These are phyloP conservation scores for Peronosclerospora sorghi DNA, from an alignment of 352 stramenopile species.

Conservation along the genomic window DNA sequence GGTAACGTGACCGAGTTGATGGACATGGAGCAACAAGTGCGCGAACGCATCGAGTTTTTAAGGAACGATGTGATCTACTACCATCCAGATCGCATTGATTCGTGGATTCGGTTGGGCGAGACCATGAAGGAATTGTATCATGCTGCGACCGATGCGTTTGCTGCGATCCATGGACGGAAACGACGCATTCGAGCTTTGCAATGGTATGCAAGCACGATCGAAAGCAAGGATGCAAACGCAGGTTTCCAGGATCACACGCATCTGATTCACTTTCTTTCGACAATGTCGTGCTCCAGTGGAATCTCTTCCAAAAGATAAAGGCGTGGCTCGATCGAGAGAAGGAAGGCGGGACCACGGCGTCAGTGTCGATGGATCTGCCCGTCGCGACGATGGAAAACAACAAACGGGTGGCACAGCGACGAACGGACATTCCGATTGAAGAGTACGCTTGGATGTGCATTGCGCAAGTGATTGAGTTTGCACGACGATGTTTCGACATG, in stretches of 20 bases:
- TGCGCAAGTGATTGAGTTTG: slow-evolving; percentile 48
- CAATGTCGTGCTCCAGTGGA: slow-evolving; percentile 27
- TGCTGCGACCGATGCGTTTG: slow-evolving; percentile 46
- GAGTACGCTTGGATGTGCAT: slow-evolving; percentile 35
- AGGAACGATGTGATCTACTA: slow-evolving; percentile 53
- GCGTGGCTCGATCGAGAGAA: slow-evolving; percentile 28
- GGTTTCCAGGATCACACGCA: background rate
- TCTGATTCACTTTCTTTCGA: slow-evolving; percentile 36
- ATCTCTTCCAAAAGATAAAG: slow-evolving; percentile 50
- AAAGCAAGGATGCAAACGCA: background rate
- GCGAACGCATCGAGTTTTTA: slow-evolving; percentile 45
- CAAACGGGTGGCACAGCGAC: background rate
- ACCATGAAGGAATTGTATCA: slow-evolving; percentile 68
- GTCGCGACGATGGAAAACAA: background rate
- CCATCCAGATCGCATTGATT: slow-evolving; percentile 45
- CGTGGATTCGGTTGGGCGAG: slow-evolving; percentile 52
- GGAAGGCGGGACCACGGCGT: slow-evolving; percentile 1
- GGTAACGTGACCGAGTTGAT: slow-evolving; percentile 47
- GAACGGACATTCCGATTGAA: slow-evolving; percentile 25
- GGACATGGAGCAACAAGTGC: slow-evolving; percentile 47
- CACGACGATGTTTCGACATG: slow-evolving; percentile 53
- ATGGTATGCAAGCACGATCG: slow-evolving; percentile 18
- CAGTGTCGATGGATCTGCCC: slow-evolving; percentile 1
- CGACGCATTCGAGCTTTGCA: slow-evolving; percentile 25
- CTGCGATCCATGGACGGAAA: slow-evolving; percentile 35